Percentiles rank a stretch among this genome's conserved stretches.
phyloP scores from a whole-genome alignment of 768 basidiomycete species.

The Fibroporia radiculosa region DNA sequence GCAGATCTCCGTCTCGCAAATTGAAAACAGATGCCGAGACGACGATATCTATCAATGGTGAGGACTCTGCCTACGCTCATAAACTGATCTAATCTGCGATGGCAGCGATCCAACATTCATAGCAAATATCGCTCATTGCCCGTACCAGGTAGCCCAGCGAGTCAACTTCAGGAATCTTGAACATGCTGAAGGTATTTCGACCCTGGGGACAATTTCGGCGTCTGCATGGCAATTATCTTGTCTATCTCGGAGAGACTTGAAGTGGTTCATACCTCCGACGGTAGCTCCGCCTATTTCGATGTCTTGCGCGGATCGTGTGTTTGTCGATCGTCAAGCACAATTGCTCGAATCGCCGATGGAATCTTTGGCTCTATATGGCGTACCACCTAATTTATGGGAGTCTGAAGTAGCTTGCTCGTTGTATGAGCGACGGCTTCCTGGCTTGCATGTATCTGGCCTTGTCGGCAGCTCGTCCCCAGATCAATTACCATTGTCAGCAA shows the following conservation, averaged over 20 bases:
- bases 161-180: constrained; percentile 19
- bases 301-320: constrained; percentile 69
- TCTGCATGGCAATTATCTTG: constrained; percentile 68
- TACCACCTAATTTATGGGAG: constrained; percentile 62
- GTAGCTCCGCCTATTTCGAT: constrained; percentile 79
- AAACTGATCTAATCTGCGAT: neutral
- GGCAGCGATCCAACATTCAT: constrained; percentile 49
- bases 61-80: constrained; percentile 7
- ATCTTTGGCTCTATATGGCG: constrained; percentile 73
- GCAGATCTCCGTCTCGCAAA: constrained; percentile 39
- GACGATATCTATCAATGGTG: constrained; percentile 39
- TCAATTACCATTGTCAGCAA: constrained; percentile 73
- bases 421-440: constrained; percentile 47
- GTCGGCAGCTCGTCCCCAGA: constrained; percentile 54
- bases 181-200: constrained; percentile 37
- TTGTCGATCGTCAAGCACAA: constrained; percentile 60
- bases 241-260: constrained; percentile 69
- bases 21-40: constrained; percentile 34
- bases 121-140: constrained; percentile 26
- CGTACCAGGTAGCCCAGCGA: constrained; percentile 28
- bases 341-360: constrained; percentile 65
- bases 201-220: constrained; percentile 52
- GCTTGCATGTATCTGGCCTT: constrained; percentile 60
- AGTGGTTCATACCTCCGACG: constrained; percentile 80
- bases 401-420: constrained; percentile 40